Conservation (phyloP, 768 basidiomycete species). For the Phallus indusiatus region DNA sequence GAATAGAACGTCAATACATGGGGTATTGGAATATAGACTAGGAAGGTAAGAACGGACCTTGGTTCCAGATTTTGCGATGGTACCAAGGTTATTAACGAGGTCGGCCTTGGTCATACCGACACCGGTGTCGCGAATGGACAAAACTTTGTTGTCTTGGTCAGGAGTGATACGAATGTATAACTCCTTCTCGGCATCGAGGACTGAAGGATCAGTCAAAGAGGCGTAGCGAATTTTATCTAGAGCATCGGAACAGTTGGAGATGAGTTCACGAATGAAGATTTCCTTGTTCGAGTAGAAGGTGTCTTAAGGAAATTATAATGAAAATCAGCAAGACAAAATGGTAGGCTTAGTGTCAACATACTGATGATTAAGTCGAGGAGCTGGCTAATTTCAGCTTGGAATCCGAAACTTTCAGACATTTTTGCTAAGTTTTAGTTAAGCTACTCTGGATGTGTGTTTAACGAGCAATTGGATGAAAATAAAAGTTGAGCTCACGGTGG, state of each 20-base stretch:
- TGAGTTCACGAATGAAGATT: conserved; percentile 98
- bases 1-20: neutral
- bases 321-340: neutral
- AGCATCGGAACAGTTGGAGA: conserved; percentile 96
- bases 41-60: conserved; percentile 41
- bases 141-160: conserved; percentile 91
- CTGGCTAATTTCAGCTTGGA: conserved; percentile 99
- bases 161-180: conserved; percentile 91
- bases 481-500: neutral
- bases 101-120: conserved; percentile 99
- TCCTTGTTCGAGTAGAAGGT: conserved; percentile 99
- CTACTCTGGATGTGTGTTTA: neutral
- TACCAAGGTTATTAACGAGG: conserved; percentile 98
- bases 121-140: conserved; percentile 91
- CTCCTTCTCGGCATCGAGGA: conserved; percentile 85
- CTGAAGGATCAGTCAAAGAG: conserved; percentile 87
- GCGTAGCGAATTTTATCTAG: conserved; percentile 98
- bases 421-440: conserved; percentile 3
- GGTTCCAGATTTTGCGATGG: conserved; percentile 90
- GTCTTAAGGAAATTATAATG: conserved; percentile 38
- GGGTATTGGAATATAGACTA: neutral
- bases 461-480: neutral
- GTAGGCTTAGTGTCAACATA: conserved; percentile 28
- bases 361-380: conserved; percentile 98
- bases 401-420: conserved; percentile 75